Percentiles rank a stretch among this genome's conserved stretches.
Evolutionary conservation across 495 filamentous ascomycete genomes (phyloP).

Genomic region (Penicillium parvum): DNA sequence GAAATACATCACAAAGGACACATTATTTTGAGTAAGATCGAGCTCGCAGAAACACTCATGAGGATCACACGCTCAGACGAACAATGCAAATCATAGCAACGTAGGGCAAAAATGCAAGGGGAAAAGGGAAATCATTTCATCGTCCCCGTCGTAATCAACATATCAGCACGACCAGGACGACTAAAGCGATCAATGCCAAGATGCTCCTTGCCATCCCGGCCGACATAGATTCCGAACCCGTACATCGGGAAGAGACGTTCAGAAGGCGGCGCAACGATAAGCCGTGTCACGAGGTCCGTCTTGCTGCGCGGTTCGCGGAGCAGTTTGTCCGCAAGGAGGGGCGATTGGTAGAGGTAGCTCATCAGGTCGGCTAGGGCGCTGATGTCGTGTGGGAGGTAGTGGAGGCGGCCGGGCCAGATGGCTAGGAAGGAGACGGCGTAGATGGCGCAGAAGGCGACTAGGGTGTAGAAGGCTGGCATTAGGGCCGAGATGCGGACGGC

Average conservation of each 20-base stretch:
- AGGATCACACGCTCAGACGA: slow-evolving; percentile 12
- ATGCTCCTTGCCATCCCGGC: slow-evolving; percentile 59
- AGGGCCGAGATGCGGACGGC: slow-evolving; percentile 64
- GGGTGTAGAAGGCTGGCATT: slow-evolving; percentile 60
- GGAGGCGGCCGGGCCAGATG: slow-evolving; percentile 51
- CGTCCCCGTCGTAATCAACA: slow-evolving; percentile 39
- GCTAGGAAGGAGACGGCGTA: slow-evolving; percentile 60
- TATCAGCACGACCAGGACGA: slow-evolving; percentile 43
- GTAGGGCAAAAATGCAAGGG: background rate
- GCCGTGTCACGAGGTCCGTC: slow-evolving; percentile 57
- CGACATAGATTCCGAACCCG: slow-evolving; percentile 59
- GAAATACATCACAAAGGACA: background rate
- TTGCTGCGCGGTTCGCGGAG: slow-evolving; percentile 58
- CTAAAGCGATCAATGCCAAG: slow-evolving; percentile 60
- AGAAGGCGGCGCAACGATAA: slow-evolving; percentile 47
- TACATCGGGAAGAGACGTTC: slow-evolving; percentile 49
- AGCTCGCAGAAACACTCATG: too few species aligned
- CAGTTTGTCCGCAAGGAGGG: slow-evolving; percentile 61
- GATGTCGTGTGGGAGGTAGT: slow-evolving; percentile 66
- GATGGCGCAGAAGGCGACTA: slow-evolving; percentile 62
- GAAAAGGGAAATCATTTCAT: slow-evolving; percentile 22
- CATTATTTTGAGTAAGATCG: too few species aligned
- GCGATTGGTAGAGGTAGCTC: slow-evolving; percentile 66
- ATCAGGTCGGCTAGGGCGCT: slow-evolving; percentile 71
- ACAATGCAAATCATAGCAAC: slow-evolving; percentile 13